Evolutionary conservation across 2,329 filamentous ascomycete genomes (phyloP).

Genomic region (Colletotrichum acutatum): DNA sequence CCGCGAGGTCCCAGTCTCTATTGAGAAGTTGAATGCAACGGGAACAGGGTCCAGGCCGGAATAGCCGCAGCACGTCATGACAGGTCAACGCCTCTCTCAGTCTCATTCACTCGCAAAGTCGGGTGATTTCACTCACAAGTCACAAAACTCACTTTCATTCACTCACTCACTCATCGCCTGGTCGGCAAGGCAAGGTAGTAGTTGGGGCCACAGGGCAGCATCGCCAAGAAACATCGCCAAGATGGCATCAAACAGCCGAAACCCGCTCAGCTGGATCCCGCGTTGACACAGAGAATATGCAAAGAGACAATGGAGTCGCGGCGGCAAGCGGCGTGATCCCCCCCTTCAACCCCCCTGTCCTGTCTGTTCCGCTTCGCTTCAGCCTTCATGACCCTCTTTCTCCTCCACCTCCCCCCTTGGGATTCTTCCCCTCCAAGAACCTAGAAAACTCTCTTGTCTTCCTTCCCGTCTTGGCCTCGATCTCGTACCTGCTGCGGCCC

Average conservation of each 20-base stretch:
- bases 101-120: not conserved
- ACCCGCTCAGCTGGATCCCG: not conserved
- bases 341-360: not conserved
- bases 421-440: not conserved
- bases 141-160: not conserved
- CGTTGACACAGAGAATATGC: conserved; percentile 19
- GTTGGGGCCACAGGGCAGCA: no score
- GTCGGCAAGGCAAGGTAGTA: not conserved
- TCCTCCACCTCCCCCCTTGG: not conserved
- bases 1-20: not conserved
- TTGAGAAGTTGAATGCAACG: not conserved
- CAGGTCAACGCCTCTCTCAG: not conserved
- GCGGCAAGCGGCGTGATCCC: conserved; percentile 1
- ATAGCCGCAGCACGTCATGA: conserved; percentile 28
- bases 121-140: not conserved
- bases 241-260: conserved; percentile 24
- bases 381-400: not conserved
- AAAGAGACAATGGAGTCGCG: not conserved
- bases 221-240: conserved; percentile 15
- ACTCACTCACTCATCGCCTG: not conserved
- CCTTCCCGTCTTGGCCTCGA: conserved; percentile 33
- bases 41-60: conserved; percentile 16
- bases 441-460: not conserved
- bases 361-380: not conserved
- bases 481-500: conserved; percentile 24